Base-by-base conservation (phyloP, 352 stramenopile genomes). In the Bremia lactucae region DNA sequence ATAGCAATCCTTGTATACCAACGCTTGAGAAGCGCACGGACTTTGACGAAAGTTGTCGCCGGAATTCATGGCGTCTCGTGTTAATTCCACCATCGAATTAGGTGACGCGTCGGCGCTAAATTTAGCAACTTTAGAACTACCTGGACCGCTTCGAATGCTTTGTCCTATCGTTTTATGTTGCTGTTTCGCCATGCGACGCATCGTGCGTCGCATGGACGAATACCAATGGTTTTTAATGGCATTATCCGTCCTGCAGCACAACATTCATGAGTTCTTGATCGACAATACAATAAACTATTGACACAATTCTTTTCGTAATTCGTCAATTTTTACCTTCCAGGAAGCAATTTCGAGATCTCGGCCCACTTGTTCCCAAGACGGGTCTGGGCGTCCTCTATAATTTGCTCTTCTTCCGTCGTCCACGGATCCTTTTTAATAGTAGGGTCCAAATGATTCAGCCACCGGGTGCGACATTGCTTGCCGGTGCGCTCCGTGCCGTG, bases 321-420 rank as follows among this genome's bases (percentile, higher is more conserved):
- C n/a, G n/a, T 20, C 44, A 16, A 31, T 6, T 46, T 46, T n/a
- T 49, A 87, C 72, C 77, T 67, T 20, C 95, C 95, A 31, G 94
- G 92, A 6, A 98, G 66, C 0, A 95, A 69, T 55, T 98, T 98
- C 22, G 94, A 95, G 61, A 99, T 99, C 62, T 98, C 91, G 6
- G 90, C 90, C 96, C 96, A 99, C 42, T 97, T 94, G 71, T 98
- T 99, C 13, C 96, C 95, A 20, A 95, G 80, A 15, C 82, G 62
- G 15, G 73, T 88, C 52, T 96, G 87, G 3, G 79, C 77, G 42
- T 91, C 73, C 37, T 95, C 81, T 31, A 97, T 91, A 33, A 94
- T 75, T 38, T 87, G 73, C 41, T 97, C 88, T 42, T 97, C 88
- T 31, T 96, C 78, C 0, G 72, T 57, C 0, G 78, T 88, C 78